Evolutionary conservation across 1,284 basidiomycete genomes (phyloP), one percentile per base, ranked within the genome.

Genomic region (Ceraceosorus guamensis): DNA sequence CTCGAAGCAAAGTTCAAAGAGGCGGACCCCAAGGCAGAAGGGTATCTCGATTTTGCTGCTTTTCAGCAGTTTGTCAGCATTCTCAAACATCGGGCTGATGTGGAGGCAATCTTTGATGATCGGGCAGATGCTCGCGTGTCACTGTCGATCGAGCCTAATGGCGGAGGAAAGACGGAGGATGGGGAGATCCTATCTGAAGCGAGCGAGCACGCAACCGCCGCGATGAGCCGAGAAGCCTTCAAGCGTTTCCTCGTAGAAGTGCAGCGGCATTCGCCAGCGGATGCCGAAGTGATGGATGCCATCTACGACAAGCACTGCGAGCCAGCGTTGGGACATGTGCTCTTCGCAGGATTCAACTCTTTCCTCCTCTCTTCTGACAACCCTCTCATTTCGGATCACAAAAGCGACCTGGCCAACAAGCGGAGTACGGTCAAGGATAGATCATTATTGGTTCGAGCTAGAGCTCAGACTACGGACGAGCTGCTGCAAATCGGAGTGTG

Each of bases 11-110:
- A 85, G 52, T 91, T 91, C 79, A 81, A 89, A 85, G 81, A 84
- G 79, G 86, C 87, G 1, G 89, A 92, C 72, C 75, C 76, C 4
- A 79, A 83, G 45, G 78, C 81, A n/a, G 80, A 81, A 2, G 83
- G 83, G 3, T 87, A 81, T 60, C 83, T 98, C 43, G 85, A 91
- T 76, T 91, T 92, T 71, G 73, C 81, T 2, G 86, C 87, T 60
- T 97, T 97, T 73, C 87, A 87, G 61, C 79, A 80, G 13, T 91
- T 97, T 61, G 88, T 96, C 63, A 87, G 87, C 71, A 79, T 87
- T 6, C 81, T 95, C 53, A 93, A 93, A 73, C 81, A 83, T 1
- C 82, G 92, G 18, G 84, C 86, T 0, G 93, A 97, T 62, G 78
- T 97, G 2, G 85, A 87, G 52, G 69, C 79, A 1, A 73, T 79